Conservation (phyloP, 768 basidiomycete genomes). For the Mycena crocata region DNA sequence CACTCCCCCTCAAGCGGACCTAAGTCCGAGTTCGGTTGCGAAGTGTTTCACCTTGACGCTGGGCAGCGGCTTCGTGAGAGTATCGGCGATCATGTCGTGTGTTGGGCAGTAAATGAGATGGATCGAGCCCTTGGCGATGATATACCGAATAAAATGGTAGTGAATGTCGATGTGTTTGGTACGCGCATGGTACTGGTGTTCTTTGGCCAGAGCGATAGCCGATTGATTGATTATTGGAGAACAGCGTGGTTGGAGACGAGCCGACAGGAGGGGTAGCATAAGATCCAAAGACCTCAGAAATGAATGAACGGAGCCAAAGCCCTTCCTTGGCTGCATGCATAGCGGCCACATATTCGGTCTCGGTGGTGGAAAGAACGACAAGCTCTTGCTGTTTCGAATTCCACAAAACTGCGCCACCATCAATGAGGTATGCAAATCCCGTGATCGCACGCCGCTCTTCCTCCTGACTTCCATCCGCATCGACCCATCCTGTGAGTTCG, state of each 20-base stretch:
- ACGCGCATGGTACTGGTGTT: too few relatives aligned
- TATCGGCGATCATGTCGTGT: background rate
- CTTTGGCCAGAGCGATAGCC: too few relatives aligned
- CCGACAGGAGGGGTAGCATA: too few relatives aligned
- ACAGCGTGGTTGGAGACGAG: too few relatives aligned
- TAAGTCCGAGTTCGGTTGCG: too few relatives aligned
- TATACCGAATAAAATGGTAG: background rate
- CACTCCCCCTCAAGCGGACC: too few relatives aligned
- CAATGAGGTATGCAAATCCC: background rate
- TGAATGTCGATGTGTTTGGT: too few relatives aligned
- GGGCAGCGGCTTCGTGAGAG: background rate
- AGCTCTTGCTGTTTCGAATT: background rate
- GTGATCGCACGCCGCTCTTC: conserved; percentile 38
- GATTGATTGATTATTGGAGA: too few relatives aligned
- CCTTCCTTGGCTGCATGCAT: background rate
- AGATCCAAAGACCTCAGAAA: too few relatives aligned
- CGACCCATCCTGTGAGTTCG: conserved; percentile 30
- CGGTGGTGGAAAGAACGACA: background rate
- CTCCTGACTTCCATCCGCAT: conserved; percentile 30
- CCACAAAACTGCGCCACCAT: background rate
- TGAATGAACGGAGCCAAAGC: too few relatives aligned
- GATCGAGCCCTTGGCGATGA: background rate
- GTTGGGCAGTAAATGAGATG: background rate
- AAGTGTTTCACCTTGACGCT: background rate
- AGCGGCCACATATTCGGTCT: background rate